Evolutionary conservation across 805 yeast species (phyloP).

Genomic region (Teunomyces gatunensis): DNA sequence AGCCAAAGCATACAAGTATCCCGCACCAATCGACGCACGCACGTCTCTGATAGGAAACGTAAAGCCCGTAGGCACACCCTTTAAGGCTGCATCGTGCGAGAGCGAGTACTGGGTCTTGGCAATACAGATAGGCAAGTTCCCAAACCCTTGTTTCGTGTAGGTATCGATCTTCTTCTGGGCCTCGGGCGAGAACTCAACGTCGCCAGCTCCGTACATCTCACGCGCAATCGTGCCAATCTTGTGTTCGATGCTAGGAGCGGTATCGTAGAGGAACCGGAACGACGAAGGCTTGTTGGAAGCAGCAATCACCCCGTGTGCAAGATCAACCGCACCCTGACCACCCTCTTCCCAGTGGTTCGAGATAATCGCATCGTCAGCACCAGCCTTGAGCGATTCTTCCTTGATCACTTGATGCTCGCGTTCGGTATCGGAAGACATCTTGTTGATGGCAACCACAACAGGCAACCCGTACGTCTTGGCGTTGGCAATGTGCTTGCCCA

Average conservation of each 20-base stretch:
- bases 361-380: slow-evolving; percentile 75
- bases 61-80: slow-evolving; percentile 82
- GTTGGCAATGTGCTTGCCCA: slow-evolving; percentile 73
- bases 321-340: slow-evolving; percentile 74
- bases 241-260: slow-evolving; percentile 60
- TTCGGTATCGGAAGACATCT: slow-evolving; percentile 70
- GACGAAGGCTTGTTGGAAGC: slow-evolving; percentile 46
- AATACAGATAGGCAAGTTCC: slow-evolving; percentile 74
- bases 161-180: slow-evolving; percentile 68
- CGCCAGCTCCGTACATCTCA: slow-evolving; percentile 76
- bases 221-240: slow-evolving; percentile 66
- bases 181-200: slow-evolving; percentile 63
- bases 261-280: slow-evolving; percentile 57
- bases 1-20: slow-evolving; percentile 79
- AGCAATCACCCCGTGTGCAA: slow-evolving; percentile 68
- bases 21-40: slow-evolving; percentile 78
- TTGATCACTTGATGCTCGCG: slow-evolving; percentile 67
- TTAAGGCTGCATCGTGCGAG: slow-evolving; percentile 77
- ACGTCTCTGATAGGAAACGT: slow-evolving; percentile 79
- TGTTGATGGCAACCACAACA: slow-evolving; percentile 79
- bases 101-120: slow-evolving; percentile 85
- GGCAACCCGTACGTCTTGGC: slow-evolving; percentile 72
- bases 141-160: slow-evolving; percentile 74
- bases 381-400: slow-evolving; percentile 68
- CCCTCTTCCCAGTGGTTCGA: slow-evolving; percentile 89